These are phyloP conservation scores for Yarrowia galli DNA, from an alignment of 1,139 yeast genomes.

Conservation along the genomic window DNA sequence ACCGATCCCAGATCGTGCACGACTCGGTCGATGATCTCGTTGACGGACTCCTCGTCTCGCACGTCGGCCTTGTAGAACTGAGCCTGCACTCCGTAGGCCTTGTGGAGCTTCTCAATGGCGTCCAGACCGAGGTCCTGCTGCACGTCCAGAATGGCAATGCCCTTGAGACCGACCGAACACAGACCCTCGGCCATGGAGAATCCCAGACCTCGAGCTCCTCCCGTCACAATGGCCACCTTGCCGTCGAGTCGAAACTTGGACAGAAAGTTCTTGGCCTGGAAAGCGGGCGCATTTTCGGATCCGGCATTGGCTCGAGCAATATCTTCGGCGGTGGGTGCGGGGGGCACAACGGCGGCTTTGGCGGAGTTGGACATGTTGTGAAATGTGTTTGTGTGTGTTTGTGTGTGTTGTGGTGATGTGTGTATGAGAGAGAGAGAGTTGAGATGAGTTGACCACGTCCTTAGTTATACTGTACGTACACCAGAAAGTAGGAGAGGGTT, in stretches of 20 bases:
- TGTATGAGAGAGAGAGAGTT: not conserved
- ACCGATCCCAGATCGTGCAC: slow-evolving; percentile 67
- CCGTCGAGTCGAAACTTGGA: slow-evolving; percentile 67
- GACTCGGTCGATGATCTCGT: slow-evolving; percentile 59
- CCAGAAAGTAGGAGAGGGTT: not conserved
- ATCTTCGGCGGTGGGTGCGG: slow-evolving; percentile 53
- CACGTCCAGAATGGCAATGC: slow-evolving; percentile 60
- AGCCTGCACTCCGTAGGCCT: slow-evolving; percentile 66
- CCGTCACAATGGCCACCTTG: slow-evolving; percentile 70
- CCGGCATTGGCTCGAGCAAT: slow-evolving; percentile 52
- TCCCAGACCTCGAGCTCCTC: slow-evolving; percentile 76
- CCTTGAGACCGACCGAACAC: slow-evolving; percentile 73
- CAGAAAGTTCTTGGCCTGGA: slow-evolving; percentile 52
- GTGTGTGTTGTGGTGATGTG: not conserved
- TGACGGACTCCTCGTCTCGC: slow-evolving; percentile 62
- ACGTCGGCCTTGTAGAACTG: slow-evolving; percentile 73
- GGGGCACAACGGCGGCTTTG: slow-evolving; percentile 53
- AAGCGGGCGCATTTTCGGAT: slow-evolving; percentile 49
- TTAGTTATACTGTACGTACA: not conserved
- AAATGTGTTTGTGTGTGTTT: not conserved
- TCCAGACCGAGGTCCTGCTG: slow-evolving; percentile 57
- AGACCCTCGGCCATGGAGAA: slow-evolving; percentile 70
- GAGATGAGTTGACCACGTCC: not conserved
- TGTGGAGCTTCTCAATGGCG: slow-evolving; percentile 60
- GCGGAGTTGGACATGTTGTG: slow-evolving; percentile 45